Evolutionary conservation across 164 flowering plant species (phyloP).

Genomic region (Tetracentron sinense): DNA sequence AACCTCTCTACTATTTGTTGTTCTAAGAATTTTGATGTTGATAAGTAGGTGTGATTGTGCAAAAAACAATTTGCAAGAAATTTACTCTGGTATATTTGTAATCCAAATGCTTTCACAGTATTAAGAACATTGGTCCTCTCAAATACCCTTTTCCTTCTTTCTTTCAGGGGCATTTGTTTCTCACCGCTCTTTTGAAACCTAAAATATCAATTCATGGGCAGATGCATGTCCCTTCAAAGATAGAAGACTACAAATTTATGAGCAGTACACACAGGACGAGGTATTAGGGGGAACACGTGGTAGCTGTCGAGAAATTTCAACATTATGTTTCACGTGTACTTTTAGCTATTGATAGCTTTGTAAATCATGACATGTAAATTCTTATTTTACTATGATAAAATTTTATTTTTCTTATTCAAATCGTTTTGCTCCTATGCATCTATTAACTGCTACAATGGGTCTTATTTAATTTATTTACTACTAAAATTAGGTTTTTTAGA

Average conservation of each 20-base stretch:
- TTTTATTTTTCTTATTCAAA: too few relatives aligned
- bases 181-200: conserved; percentile 31
- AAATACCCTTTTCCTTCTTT: conserved; percentile 50
- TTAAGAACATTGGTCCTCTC: conserved; percentile 61
- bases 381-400: too few relatives aligned
- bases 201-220: conserved; percentile 35
- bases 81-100: conserved; percentile 64
- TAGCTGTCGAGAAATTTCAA: too few relatives aligned
- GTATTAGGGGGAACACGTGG: too few relatives aligned
- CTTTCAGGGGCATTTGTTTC: conserved; percentile 56
- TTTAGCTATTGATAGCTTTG: too few relatives aligned
- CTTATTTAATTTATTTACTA: too few relatives aligned
- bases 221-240: conserved; percentile 46
- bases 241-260: conserved; percentile 13
- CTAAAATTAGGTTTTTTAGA: too few relatives aligned
- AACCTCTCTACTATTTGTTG: conserved; percentile 45
- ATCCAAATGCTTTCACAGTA: conserved; percentile 54
- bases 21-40: conserved; percentile 26
- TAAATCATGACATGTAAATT: too few relatives aligned
- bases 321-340: too few relatives aligned
- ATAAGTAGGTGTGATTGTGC: too few relatives aligned
- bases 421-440: too few relatives aligned
- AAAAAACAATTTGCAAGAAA: conserved; percentile 28
- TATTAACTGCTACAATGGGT: too few relatives aligned
- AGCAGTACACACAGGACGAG: not conserved